phyloP scores from a whole-genome alignment of 2,329 filamentous ascomycete genomes.

The Cladosporium sp. region DNA sequence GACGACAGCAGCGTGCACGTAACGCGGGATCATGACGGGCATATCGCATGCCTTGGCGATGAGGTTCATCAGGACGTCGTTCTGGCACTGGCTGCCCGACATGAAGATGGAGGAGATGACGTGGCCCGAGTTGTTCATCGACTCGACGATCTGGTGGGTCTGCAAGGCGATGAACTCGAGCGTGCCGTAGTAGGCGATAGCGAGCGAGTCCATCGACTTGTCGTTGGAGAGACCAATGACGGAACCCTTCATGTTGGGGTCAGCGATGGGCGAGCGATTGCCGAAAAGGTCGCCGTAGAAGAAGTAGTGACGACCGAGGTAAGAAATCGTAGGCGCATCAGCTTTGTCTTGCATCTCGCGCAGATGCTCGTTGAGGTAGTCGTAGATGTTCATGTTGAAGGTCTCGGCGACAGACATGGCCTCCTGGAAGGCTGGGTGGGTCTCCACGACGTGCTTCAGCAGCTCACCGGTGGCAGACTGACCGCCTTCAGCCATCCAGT shows the following conservation, averaged over 20 bases:
- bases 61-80: slow-evolving; percentile 85
- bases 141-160: slow-evolving; percentile 89
- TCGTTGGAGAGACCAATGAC: slow-evolving; percentile 85
- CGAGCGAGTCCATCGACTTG: slow-evolving; percentile 81
- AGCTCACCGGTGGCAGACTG: slow-evolving; percentile 96
- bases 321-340: slow-evolving; percentile 74
- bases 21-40: slow-evolving; percentile 89
- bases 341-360: slow-evolving; percentile 69
- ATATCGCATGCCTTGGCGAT: slow-evolving; percentile 88
- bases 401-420: slow-evolving; percentile 76
- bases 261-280: slow-evolving; percentile 90
- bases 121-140: slow-evolving; percentile 91
- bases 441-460: slow-evolving; percentile 90
- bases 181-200: slow-evolving; percentile 89
- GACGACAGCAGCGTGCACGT: slow-evolving; percentile 92
- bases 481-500: slow-evolving; percentile 96
- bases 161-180: slow-evolving; percentile 99
- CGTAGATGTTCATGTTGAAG: slow-evolving; percentile 86
- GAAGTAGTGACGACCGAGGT: slow-evolving; percentile 91
- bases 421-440: slow-evolving; percentile 84
- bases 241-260: slow-evolving; percentile 87
- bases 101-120: slow-evolving; percentile 93
- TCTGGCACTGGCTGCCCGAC: slow-evolving; percentile 97
- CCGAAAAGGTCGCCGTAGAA: slow-evolving; percentile 98
- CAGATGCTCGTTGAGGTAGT: slow-evolving; percentile 88